Conservation (phyloP, 169 alveolate species). For the Theileria luwenshuni region DNA sequence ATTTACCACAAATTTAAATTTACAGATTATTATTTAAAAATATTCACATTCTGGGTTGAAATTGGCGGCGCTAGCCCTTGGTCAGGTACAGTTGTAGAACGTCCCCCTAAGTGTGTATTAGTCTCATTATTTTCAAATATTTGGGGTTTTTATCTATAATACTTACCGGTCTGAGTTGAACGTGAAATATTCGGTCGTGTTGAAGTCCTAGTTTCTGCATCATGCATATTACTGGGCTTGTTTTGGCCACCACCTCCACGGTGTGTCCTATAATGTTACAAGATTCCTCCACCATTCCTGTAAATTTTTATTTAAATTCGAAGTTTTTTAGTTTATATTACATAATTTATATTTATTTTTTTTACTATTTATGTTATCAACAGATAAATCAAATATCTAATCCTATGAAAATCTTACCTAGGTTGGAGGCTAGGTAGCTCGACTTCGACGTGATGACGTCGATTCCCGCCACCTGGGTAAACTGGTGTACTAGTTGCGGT, state of each 20-base stretch:
- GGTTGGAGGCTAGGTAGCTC: conserved; percentile 27
- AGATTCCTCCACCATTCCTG: conserved; percentile 51
- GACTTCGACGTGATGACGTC: conserved; percentile 65
- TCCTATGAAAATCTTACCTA: too few species aligned
- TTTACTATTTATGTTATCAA: neutral
- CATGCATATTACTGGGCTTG: conserved; percentile 58
- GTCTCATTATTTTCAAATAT: too few species aligned
- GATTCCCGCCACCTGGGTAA: conserved; percentile 66
- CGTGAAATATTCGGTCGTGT: conserved; percentile 62
- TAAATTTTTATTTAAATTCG: neutral
- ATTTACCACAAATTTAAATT: too few species aligned
- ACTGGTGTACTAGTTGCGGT: conserved; percentile 60
- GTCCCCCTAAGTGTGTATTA: conserved; percentile 42
- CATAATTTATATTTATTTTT: neutral
- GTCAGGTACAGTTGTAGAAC: conserved; percentile 52
- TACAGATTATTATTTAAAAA: too few species aligned
- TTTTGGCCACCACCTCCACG: conserved; percentile 52
- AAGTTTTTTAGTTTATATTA: neutral
- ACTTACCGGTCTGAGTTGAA: conserved; percentile 67
- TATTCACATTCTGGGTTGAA: too few species aligned
- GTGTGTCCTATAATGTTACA: conserved; percentile 62
- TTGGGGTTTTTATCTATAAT: neutral
- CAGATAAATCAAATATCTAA: conserved; percentile 1
- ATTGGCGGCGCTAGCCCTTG: conserved; percentile 35
- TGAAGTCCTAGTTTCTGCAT: conserved; percentile 62